These are phyloP conservation scores for Claviceps pazoutovae DNA, from an alignment of 2,329 filamentous ascomycete species.

Conservation along the genomic window DNA sequence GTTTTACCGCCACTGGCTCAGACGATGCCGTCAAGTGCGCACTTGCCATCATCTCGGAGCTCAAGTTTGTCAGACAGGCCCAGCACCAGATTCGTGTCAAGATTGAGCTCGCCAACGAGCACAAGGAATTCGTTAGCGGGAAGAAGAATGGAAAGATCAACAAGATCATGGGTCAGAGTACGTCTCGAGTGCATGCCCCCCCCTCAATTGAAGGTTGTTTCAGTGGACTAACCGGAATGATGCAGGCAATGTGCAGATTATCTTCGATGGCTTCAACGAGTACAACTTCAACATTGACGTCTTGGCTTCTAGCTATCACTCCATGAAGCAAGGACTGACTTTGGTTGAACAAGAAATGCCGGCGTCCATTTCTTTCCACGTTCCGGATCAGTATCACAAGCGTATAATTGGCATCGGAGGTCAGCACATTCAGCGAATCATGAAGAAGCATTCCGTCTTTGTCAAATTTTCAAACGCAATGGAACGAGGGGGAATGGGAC, in stretches of 20 bases:
- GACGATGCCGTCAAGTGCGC: slow-evolving; percentile 93
- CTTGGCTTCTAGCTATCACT: slow-evolving; percentile 80
- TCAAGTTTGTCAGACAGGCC: slow-evolving; percentile 73
- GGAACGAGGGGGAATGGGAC: slow-evolving; percentile 78
- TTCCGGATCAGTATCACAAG: slow-evolving; percentile 98
- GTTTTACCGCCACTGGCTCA: slow-evolving; percentile 86
- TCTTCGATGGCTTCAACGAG: slow-evolving; percentile 98
- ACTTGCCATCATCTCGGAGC: slow-evolving; percentile 84
- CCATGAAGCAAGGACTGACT: slow-evolving; percentile 81
- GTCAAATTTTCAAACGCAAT: slow-evolving; percentile 99
- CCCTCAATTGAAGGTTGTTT: background rate
- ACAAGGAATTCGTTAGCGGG: slow-evolving; percentile 98
- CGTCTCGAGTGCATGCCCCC: slow-evolving; percentile 1
- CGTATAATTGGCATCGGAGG: slow-evolving; percentile 97
- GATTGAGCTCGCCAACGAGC: slow-evolving; percentile 96
- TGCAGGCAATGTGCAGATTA: slow-evolving; percentile 83
- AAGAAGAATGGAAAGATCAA: slow-evolving; percentile 99
- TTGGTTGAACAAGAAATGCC: slow-evolving; percentile 99
- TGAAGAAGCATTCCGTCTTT: slow-evolving; percentile 99
- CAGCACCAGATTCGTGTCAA: slow-evolving; percentile 94
- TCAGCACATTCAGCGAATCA: slow-evolving; percentile 97
- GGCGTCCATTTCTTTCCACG: slow-evolving; percentile 96
- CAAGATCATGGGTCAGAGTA: slow-evolving; percentile 98
- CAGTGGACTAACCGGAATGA: background rate
- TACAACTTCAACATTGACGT: slow-evolving; percentile 99